phyloP scores from a whole-genome alignment of 495 filamentous ascomycete species.

The Lophium mytilinum region DNA sequence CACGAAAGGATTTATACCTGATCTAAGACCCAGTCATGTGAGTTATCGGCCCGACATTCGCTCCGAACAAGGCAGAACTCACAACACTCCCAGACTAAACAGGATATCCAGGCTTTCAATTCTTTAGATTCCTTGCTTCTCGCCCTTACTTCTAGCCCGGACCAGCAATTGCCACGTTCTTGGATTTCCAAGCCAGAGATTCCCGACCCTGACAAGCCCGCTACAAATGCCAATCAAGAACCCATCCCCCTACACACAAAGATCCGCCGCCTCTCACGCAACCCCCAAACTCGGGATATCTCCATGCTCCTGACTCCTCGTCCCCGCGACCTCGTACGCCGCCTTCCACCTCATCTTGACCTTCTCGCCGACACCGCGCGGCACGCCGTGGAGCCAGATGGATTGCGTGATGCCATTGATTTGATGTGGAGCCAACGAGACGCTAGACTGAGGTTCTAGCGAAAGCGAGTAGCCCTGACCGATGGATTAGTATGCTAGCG shows the following conservation, averaged over 20 bases:
- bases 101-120: too few species aligned
- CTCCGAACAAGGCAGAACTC: too few species aligned
- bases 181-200: too few species aligned
- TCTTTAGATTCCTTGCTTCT: too few species aligned
- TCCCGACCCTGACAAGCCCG: not conserved
- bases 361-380: conserved; percentile 57
- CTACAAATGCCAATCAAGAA: not conserved
- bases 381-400: conserved; percentile 67
- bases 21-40: too few species aligned
- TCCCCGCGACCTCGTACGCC: conserved; percentile 61
- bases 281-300: conserved; percentile 81
- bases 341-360: conserved; percentile 88
- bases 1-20: too few species aligned
- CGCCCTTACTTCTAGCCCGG: too few species aligned
- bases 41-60: too few species aligned
- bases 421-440: conserved; percentile 65
- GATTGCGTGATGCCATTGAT: conserved; percentile 72
- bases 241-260: too few species aligned
- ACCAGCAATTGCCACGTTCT: too few species aligned
- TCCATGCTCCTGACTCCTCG: conserved; percentile 68
- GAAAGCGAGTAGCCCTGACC: conserved; percentile 67
- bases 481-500: too few species aligned
- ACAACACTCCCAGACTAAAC: too few species aligned
- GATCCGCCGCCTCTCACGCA: conserved; percentile 35
- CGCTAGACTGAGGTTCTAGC: conserved; percentile 74